A percentile compares a stretch with the other conserved stretches of the same genome.
phyloP scores from a whole-genome alignment of 176 grass and related monocot species.

The Oryza meyeriana region DNA sequence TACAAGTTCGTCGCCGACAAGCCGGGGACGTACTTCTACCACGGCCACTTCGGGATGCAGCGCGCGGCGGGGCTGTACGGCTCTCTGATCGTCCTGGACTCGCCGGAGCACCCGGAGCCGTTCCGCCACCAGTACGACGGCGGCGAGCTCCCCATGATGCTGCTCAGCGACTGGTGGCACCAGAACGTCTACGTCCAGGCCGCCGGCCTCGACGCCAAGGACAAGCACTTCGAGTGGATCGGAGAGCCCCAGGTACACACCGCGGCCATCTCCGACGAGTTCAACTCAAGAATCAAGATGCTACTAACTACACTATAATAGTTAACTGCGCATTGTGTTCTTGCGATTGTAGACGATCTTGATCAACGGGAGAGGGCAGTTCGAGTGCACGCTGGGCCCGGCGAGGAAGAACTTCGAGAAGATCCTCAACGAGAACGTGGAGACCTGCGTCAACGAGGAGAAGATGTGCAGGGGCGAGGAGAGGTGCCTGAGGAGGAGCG shows the following conservation, averaged over 20 bases:
- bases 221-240: conserved; percentile 59
- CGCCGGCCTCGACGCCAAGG: conserved; percentile 57
- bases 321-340: not conserved
- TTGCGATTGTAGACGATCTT: not conserved
- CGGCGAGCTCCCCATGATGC: conserved; percentile 67
- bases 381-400: not conserved
- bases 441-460: not conserved
- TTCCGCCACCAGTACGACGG: conserved; percentile 58
- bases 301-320: not conserved
- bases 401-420: not conserved
- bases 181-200: conserved; percentile 64
- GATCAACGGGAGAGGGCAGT: conserved; percentile 11
- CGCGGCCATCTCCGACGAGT: not conserved
- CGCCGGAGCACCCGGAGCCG: conserved; percentile 42
- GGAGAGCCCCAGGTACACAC: conserved; percentile 71
- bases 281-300: not conserved
- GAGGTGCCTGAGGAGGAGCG: not conserved
- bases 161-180: conserved; percentile 89
- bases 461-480: not conserved
- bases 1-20: conserved; percentile 24
- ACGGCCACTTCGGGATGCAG: conserved; percentile 94
- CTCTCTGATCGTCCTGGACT: conserved; percentile 55
- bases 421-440: not conserved
- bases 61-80: conserved; percentile 75
- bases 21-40: conserved; percentile 79